Evolutionary conservation across 345 rosid genomes (phyloP), one percentile per base, ranked within the genome.

Genomic region (Murraya paniculata): DNA sequence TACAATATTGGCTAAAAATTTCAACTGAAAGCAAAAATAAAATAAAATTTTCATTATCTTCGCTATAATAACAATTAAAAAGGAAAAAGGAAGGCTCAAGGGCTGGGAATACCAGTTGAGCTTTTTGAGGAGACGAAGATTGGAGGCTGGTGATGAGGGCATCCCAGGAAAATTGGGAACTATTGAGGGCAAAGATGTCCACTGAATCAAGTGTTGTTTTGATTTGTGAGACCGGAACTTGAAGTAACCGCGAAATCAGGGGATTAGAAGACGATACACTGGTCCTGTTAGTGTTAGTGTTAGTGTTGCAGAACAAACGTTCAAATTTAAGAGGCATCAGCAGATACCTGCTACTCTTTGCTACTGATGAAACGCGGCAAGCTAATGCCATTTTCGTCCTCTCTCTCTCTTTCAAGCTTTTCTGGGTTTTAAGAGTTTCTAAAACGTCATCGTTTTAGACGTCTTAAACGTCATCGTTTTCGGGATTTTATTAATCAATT

Each of bases 91-190:
- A 3, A 16, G 22, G 14, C 6, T 6, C 22, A 56, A 31, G 6
- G 9, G 57, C 4, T 7, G 6, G 11, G 53, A 55, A 67, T 79
- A 83, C 86, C 75, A 81, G 35, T 10, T 36, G 80, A 68, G 86
- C 83, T 64, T 82, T 86, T 22, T 79, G 68, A 10, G 82, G 76
- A 48, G 86, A 72, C n/a, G 80, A 83, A 65, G 80, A 83, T 33
- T 56, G 33, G 75, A 83, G 85, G 55, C 25, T 9, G 65, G 81
- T 30, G 33, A 80, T 58, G 69, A 84, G 79, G 59, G 75, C 9
- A 72, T 86, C 80, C 82, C 77, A 83, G 41, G 78, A 59, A 68
- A 77, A 77, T 2, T 57, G 35, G 39, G 80, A 60, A 67, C 7
- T 41, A 7, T 65, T 45, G 60, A 50, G 68, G 39, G 83, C 58